Base-by-base conservation (phyloP, 352 stramenopile genomes). In the Phytophthora tentaculata region DNA sequence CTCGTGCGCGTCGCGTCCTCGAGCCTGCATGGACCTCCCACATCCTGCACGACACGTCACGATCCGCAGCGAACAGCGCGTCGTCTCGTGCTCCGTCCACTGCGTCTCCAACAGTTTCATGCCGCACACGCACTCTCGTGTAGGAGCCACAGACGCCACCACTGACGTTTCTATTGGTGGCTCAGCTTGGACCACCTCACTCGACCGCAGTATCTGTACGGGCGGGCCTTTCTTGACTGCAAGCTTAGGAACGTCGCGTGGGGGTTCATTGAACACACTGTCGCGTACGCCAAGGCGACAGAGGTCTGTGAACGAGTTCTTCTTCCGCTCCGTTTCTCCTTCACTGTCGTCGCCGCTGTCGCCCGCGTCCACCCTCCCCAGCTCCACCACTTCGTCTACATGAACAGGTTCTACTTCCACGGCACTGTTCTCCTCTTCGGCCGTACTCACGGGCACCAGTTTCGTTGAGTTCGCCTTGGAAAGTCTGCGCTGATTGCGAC, bases 1-100 rank as follows among this genome's bases (percentile, higher is more conserved):
- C n/a, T 91, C 83, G 54, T 91, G 83, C 6, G 79, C 81, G 24
- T 81, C 81, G n/a, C 71, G 81, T 12, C 77, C 80, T 1, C 83
- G 73, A 1, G 80, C 80, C 45, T 84, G 73, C 44, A 90, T 73
- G 29, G 77, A 76, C 23, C 82, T 57, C 0, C 76, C 80, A 49
- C 83, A 91, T 28, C 81, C 81, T 6, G 72, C 76, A 20, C 83
- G 77, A 48, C 83, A 91, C 23, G 73, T 57, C 7, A 90, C 78
- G 4, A 77, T 61, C 7, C 80, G 76, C 23, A 85, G 69, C 37
- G 80, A 77, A 32, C 80, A 88, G 1, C 64, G 51, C 3, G 60
- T 39, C 16, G 69, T 49, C 14, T 74, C 58, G 51, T 91, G 83
- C 12, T 69, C 52, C 2, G 51, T 51, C 67, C 77, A 76, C 24